Conservation (phyloP, 2,329 filamentous ascomycete species). For the Sclerotinia borealis region DNA sequence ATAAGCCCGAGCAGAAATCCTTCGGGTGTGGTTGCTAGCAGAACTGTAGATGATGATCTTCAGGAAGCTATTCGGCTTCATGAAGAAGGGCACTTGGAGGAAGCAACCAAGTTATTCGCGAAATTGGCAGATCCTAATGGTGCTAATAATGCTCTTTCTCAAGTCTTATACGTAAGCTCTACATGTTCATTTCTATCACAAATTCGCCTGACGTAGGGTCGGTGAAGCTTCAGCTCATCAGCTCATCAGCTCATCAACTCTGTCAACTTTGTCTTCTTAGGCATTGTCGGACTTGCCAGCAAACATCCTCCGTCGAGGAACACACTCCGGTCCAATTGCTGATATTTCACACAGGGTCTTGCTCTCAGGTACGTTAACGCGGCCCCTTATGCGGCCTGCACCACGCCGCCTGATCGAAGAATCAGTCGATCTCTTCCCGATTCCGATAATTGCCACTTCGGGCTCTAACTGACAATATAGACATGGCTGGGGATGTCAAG, state of each 20-base stretch:
- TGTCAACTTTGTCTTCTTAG: not conserved
- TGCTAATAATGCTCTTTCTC: slow-evolving; percentile 85
- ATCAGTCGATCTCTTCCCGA: not conserved
- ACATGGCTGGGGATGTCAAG: slow-evolving; percentile 85
- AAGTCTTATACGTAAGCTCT: slow-evolving; percentile 66
- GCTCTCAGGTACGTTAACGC: slow-evolving; percentile 63
- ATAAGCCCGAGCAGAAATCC: slow-evolving; percentile 14
- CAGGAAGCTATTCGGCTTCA: slow-evolving; percentile 94
- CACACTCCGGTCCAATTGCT: slow-evolving; percentile 8
- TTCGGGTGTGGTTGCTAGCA: slow-evolving; percentile 39
- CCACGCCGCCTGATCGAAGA: slow-evolving; percentile 10
- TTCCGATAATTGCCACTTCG: slow-evolving; percentile 2
- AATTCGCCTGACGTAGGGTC: not conserved
- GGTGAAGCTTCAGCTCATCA: not conserved
- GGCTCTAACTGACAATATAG: slow-evolving; percentile 38
- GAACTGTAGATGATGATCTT: slow-evolving; percentile 63
- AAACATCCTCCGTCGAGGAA: not conserved
- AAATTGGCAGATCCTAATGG: slow-evolving; percentile 75
- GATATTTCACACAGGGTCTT: slow-evolving; percentile 49
- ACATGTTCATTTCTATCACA: not conserved
- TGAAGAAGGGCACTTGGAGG: slow-evolving; percentile 71
- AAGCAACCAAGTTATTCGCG: slow-evolving; percentile 81
- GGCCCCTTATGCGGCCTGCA: slow-evolving; percentile 16
- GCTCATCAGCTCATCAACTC: not conserved
- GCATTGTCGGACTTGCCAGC: not conserved